Base-by-base conservation (phyloP, 2,329 filamentous ascomycete species). In the Metarhizium guizhouense region DNA sequence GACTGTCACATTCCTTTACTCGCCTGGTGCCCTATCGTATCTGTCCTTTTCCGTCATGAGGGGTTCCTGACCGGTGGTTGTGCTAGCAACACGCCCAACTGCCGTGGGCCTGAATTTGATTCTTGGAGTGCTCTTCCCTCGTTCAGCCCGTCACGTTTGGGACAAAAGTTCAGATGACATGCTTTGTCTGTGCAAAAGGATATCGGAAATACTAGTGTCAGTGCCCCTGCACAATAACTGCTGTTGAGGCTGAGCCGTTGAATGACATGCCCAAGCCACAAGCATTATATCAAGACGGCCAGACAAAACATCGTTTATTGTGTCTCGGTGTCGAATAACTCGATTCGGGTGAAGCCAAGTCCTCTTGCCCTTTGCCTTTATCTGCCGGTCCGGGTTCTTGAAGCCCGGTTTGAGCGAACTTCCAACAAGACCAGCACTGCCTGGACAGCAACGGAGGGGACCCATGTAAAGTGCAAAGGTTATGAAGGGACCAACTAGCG, bases 151-250 rank as follows among this genome's bases (percentile, higher is more conserved):
- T 34, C 38, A 52, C 14, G 38, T 30, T 43, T 42, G 45, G 25
- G 18, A 47, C 38, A 40, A 38, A 29, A 47, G 38, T 51, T 55
- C 54, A 36, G 42, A 55, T 52, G 54, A 48, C 48, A 51, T 38
- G 14, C 54, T 18, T 30, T 52, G 43, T 34, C 40, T 48, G 36
- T 18, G 18, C 42, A 45, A 18, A 16, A 32, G 5, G 25, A 13
- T 32, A 34, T 13, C n/a, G 10, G 8, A 34, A 11, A 13, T 14
- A 18, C 47, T 45, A 53, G 16, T 7, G 29, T 53, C 30, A 13
- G 42, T 16, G 42, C 51, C 51, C 47, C 47, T 29, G 36, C 42
- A 34, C 6, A 7, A 30, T 30, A 18, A 7, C 30, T 38, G 11
- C 29, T 18, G n/a, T 13, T 38, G 29, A 20, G 20, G 8, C 8